These are phyloP conservation scores for Scleroderma citrinum DNA, from an alignment of 768 basidiomycete genomes.

Conservation along the genomic window DNA sequence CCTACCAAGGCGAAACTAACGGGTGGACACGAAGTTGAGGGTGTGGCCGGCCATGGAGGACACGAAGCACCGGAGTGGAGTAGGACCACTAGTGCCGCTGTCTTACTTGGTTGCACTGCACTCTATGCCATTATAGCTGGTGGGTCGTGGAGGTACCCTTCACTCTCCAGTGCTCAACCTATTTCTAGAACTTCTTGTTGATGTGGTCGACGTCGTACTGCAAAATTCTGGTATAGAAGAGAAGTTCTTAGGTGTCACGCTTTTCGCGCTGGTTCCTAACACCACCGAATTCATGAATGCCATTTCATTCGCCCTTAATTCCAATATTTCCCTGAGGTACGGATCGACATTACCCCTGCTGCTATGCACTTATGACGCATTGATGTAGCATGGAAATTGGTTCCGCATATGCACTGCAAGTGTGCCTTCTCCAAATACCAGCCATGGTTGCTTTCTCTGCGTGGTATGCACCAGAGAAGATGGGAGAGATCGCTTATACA, in stretches of 20 bases:
- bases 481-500: slow-evolving; percentile 82
- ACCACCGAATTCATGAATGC: slow-evolving; percentile 99
- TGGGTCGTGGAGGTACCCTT: slow-evolving; percentile 32
- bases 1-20: slow-evolving; percentile 43
- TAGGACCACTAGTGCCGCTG: slow-evolving; percentile 80
- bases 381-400: slow-evolving; percentile 92
- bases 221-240: slow-evolving; percentile 91
- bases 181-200: slow-evolving; percentile 77
- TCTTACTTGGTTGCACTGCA: slow-evolving; percentile 83
- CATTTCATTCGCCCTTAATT: slow-evolving; percentile 94
- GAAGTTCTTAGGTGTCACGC: slow-evolving; percentile 93
- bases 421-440: slow-evolving; percentile 94
- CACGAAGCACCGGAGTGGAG: slow-evolving; percentile 99
- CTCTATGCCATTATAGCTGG: slow-evolving; percentile 95
- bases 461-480: slow-evolving; percentile 81
- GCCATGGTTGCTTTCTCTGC: slow-evolving; percentile 99
- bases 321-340: slow-evolving; percentile 93
- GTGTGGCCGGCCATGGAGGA: slow-evolving; percentile 60
- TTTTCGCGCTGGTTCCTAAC: slow-evolving; percentile 97
- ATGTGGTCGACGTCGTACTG: slow-evolving; percentile 92
- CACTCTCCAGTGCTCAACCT: not conserved
- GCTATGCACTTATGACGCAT: slow-evolving; percentile 3
- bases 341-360: slow-evolving; percentile 8
- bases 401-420: slow-evolving; percentile 97
- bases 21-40: slow-evolving; percentile 36